phyloP scores from a whole-genome alignment of 2,329 filamentous ascomycete species.

The Beauveria caledonica region DNA sequence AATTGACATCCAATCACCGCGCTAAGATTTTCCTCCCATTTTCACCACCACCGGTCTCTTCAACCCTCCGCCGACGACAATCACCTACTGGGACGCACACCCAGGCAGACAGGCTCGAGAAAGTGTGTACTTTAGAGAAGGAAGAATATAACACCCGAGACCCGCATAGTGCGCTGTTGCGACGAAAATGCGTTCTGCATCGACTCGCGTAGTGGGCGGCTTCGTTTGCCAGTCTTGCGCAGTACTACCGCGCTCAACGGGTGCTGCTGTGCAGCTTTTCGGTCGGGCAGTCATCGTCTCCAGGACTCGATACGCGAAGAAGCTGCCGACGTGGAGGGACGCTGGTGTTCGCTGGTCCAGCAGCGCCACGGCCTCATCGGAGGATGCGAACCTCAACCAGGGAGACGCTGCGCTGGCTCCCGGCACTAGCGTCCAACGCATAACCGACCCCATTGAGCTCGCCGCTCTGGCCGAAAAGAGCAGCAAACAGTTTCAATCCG shows the following conservation, averaged over 20 bases:
- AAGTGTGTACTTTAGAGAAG: neutral
- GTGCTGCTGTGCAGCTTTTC: constrained; percentile 18
- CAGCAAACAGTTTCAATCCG: constrained; percentile 34
- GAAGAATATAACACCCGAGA: neutral
- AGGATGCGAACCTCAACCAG: neutral
- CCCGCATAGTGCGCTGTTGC: neutral
- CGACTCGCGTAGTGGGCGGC: constrained; percentile 23
- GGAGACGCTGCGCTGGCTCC: neutral
- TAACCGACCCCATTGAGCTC: constrained; percentile 32
- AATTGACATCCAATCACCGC: neutral
- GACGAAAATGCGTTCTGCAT: constrained; percentile 30
- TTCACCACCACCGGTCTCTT: neutral
- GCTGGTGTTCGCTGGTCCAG: constrained; percentile 20
- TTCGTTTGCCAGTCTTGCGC: constrained; percentile 39
- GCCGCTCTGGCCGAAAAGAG: constrained; percentile 34
- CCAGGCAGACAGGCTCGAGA: neutral
- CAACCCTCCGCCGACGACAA: neutral
- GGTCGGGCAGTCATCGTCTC: constrained; percentile 17
- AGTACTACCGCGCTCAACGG: constrained; percentile 19
- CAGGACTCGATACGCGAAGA: neutral
- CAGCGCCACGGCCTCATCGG: constrained; percentile 15
- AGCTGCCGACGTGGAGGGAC: constrained; percentile 9
- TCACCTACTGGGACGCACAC: neutral
- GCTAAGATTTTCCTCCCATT: constrained; percentile 8
- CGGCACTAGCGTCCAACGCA: constrained; percentile 14